Conservation (phyloP, 2,329 filamentous ascomycete genomes). For the Fusarium sp. region DNA sequence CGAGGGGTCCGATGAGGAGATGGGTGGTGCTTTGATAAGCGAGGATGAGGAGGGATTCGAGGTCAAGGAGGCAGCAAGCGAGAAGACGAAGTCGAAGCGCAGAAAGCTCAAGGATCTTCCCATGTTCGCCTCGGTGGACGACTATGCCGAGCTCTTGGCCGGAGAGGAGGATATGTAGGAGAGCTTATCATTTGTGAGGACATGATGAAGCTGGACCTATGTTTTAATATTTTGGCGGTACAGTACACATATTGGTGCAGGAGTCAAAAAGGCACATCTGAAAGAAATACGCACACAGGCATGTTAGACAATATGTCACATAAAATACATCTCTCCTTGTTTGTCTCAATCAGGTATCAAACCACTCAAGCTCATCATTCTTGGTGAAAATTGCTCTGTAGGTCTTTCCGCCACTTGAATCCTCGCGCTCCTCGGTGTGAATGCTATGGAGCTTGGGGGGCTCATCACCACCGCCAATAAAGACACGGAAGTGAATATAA, state of each 20-base stretch:
- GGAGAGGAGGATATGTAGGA: slow-evolving; percentile 66
- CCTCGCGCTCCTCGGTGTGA: slow-evolving; percentile 95
- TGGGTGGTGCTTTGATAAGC: slow-evolving; percentile 52
- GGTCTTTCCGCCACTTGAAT: slow-evolving; percentile 85
- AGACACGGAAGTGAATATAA: slow-evolving; percentile 88
- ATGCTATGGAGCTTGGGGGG: slow-evolving; percentile 85
- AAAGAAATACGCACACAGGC: slow-evolving; percentile 8
- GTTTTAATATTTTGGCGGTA: slow-evolving; percentile 25
- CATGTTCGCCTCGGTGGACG: slow-evolving; percentile 90
- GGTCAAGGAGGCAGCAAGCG: slow-evolving; percentile 70
- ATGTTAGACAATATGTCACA: not conserved
- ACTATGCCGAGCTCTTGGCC: slow-evolving; percentile 86
- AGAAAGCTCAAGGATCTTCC: slow-evolving; percentile 89
- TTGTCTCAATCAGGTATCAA: slow-evolving; percentile 51
- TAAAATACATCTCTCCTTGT: slow-evolving; percentile 19
- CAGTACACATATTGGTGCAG: slow-evolving; percentile 20
- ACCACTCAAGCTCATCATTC: slow-evolving; percentile 82
- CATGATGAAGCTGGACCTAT: slow-evolving; percentile 17
- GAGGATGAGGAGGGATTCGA: slow-evolving; percentile 57
- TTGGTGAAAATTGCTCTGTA: slow-evolving; percentile 93
- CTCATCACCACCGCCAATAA: slow-evolving; percentile 83
- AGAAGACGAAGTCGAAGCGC: slow-evolving; percentile 64
- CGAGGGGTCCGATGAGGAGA: slow-evolving; percentile 53
- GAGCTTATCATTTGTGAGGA: not conserved
- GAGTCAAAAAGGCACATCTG: slow-evolving; percentile 24